These are phyloP conservation scores for Filobasidium floriforme DNA, from an alignment of 768 basidiomycete genomes.

Conservation along the genomic window DNA sequence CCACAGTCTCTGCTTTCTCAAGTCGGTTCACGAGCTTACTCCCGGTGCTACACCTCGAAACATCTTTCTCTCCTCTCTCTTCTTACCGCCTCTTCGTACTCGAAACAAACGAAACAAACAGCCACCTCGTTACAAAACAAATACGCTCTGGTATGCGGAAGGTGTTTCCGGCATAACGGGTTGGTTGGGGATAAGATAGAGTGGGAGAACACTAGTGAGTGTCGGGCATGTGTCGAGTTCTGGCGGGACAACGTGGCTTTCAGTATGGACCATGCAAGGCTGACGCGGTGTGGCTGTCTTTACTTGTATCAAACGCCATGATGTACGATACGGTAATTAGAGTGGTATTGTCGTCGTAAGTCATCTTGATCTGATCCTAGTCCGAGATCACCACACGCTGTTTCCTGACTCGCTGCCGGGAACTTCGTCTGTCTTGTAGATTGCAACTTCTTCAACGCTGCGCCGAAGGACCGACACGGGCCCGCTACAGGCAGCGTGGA, in stretches of 20 bases:
- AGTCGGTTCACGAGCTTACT: too few relatives aligned
- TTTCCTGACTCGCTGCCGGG: too few relatives aligned
- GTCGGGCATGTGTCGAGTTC: too few relatives aligned
- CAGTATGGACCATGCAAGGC: too few relatives aligned
- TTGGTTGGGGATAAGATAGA: slow-evolving; percentile 41
- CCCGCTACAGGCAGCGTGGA: neutral
- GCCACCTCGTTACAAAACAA: slow-evolving; percentile 42
- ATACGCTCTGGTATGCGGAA: slow-evolving; percentile 42
- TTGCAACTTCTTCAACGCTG: slow-evolving; percentile 41
- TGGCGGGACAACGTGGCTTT: too few relatives aligned
- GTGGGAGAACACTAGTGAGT: slow-evolving; percentile 44
- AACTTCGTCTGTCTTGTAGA: slow-evolving; percentile 17
- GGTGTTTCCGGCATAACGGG: slow-evolving; percentile 45
- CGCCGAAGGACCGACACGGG: slow-evolving; percentile 23
- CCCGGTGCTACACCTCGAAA: too few relatives aligned
- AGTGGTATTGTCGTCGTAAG: slow-evolving; percentile 39
- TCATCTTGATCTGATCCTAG: too few relatives aligned
- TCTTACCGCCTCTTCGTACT: too few relatives aligned
- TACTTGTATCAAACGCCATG: neutral
- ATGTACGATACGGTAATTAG: slow-evolving; percentile 5
- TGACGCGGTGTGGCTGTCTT: neutral
- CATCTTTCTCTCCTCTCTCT: too few relatives aligned
- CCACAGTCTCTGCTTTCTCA: too few relatives aligned
- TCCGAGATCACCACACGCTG: too few relatives aligned
- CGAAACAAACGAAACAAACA: too few relatives aligned